Percentiles rank a stretch among this genome's conserved stretches.
Conservation (phyloP, 495 filamentous ascomycete species). For the Aspergillus asperescens region DNA sequence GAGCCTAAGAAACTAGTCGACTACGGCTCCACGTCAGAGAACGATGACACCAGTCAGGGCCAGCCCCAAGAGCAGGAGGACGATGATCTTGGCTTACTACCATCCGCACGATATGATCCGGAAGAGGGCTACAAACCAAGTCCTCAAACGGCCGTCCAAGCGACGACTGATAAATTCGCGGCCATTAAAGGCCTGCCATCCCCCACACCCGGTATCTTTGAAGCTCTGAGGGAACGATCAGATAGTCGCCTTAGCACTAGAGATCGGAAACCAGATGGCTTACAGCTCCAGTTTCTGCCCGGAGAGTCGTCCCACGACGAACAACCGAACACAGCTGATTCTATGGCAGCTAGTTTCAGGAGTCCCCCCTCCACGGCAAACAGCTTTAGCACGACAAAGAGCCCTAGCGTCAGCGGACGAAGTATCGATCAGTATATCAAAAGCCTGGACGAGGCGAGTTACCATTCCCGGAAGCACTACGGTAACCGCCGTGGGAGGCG, state of each 20-base stretch:
- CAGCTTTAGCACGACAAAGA: conserved; percentile 44
- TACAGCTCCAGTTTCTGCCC: conserved; percentile 67
- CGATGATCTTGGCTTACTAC: conserved; percentile 38
- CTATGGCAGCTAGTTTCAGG: conserved; percentile 35
- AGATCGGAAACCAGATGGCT: conserved; percentile 73
- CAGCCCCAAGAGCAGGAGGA: conserved; percentile 27
- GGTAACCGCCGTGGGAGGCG: conserved; percentile 52
- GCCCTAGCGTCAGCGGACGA: conserved; percentile 52
- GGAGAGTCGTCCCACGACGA: conserved; percentile 38
- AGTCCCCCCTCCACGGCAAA: conserved; percentile 47
- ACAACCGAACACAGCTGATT: conserved; percentile 18
- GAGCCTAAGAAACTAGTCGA: conserved; percentile 40
- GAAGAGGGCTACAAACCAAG: conserved; percentile 37
- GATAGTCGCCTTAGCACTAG: conserved; percentile 64
- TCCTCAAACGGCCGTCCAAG: conserved; percentile 51
- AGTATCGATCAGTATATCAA: conserved; percentile 83
- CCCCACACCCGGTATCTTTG: conserved; percentile 51
- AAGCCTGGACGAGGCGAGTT: conserved; percentile 72
- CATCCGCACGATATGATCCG: conserved; percentile 49
- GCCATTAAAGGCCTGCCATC: conserved; percentile 53
- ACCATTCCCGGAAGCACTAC: conserved; percentile 51
- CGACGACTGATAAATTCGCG: conserved; percentile 34
- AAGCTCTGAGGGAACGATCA: conserved; percentile 52
- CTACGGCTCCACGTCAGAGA: conserved; percentile 44
- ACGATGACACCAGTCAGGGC: conserved; percentile 31